Evolutionary conservation across 1,139 yeast genomes (phyloP), one percentile per base, ranked within the genome.

Genomic region (Yamadazyma dendronema): DNA sequence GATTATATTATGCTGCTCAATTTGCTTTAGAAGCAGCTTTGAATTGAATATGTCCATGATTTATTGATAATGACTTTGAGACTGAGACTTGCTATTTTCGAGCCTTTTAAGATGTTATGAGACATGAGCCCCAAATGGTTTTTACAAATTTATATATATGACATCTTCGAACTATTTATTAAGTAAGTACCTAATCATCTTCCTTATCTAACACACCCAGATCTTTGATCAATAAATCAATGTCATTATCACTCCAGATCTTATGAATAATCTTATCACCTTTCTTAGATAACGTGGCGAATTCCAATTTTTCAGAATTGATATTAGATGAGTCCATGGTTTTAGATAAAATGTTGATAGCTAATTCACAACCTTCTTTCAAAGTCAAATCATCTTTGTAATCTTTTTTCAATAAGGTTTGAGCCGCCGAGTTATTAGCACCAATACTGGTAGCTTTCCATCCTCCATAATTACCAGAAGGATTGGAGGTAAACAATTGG

Each of bases 391-490:
- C 94, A 50, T 87, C 94, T 57, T 85, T 88, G 67, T 86, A 94
- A 56, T 94, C 98, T 67, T 90, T 95, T 65, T 92, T 94, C 57
- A 94, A 74, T 48, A 94, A 70, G 1, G 98, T 90, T 66, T 94
- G 98, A 2, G 97, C 97, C 31, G 96, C 90, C 4, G 96, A 80
- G 48, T 88, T 90, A 65, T 92, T 94, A 40, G 97, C 96, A 29
- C 99, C 99, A 46, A 92, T 92, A 53, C 90, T 79, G 30, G 97
- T 90, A 31, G 98, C 98, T 62, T 86, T 89, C 99, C 99, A 94
- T 19, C 98, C 98, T 27, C 95, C 81, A 60, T 89, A 94, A 65
- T 94, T 94, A 26, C 99, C 99, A 0, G 96, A 85, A 11, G 99
- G 99, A 59, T 94, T 92, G 15, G 96, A 85, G 14, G 96, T 90